Conservation (phyloP, 495 filamentous ascomycete genomes). For the Penicillium longicatenatum region DNA sequence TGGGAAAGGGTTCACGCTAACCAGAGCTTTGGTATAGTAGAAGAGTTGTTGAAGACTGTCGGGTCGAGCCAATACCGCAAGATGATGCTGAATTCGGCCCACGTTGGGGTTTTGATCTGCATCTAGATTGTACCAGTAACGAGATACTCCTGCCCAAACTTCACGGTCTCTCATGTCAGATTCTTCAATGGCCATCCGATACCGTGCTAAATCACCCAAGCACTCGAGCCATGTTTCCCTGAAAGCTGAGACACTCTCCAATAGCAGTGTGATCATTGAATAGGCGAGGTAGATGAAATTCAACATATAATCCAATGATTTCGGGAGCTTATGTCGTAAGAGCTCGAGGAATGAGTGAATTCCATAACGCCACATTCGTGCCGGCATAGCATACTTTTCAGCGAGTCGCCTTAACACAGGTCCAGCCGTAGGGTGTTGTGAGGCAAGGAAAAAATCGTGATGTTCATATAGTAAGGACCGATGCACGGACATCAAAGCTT, state of each 20-base stretch:
- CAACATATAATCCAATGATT: slow-evolving; percentile 75
- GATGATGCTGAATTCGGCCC: slow-evolving; percentile 81
- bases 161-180: slow-evolving; percentile 71
- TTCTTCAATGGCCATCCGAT: slow-evolving; percentile 80
- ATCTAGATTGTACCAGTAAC: slow-evolving; percentile 81
- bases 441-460: slow-evolving; percentile 80
- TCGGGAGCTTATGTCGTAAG: slow-evolving; percentile 67
- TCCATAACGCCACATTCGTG: slow-evolving; percentile 81
- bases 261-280: slow-evolving; percentile 75
- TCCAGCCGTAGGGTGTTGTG: slow-evolving; percentile 71
- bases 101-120: slow-evolving; percentile 68
- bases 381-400: slow-evolving; percentile 76
- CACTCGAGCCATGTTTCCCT: slow-evolving; percentile 91
- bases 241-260: slow-evolving; percentile 75
- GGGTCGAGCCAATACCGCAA: slow-evolving; percentile 78
- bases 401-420: slow-evolving; percentile 59
- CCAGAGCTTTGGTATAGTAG: slow-evolving; percentile 62
- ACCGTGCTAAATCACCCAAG: slow-evolving; percentile 74
- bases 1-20: slow-evolving; percentile 52
- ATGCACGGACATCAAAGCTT: slow-evolving; percentile 71
- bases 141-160: slow-evolving; percentile 73
- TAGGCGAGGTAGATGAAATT: slow-evolving; percentile 82
- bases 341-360: slow-evolving; percentile 80
- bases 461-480: slow-evolving; percentile 74
- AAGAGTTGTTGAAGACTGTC: slow-evolving; percentile 74